Evolutionary conservation across 2,329 filamentous ascomycete genomes (phyloP).

Genomic region (Xylariomycetidae sp.): DNA sequence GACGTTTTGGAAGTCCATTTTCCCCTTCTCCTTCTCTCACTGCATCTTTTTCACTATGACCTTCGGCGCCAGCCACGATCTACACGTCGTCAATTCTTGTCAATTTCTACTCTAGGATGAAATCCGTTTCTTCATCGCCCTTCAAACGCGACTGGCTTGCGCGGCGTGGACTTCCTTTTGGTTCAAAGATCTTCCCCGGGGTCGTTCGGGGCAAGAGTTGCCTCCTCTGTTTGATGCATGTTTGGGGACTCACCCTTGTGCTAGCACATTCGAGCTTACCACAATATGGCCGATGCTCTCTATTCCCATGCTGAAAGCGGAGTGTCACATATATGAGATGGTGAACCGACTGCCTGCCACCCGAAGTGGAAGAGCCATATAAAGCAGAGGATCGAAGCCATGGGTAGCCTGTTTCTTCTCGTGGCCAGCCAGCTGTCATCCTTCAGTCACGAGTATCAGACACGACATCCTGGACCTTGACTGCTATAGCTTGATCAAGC

Average conservation of each 20-base stretch:
- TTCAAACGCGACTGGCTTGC: too few relatives aligned
- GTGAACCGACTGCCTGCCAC: background rate
- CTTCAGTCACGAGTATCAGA: constrained; percentile 4
- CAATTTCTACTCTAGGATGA: constrained; percentile 13
- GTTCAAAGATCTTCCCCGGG: too few relatives aligned
- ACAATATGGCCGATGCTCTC: too few relatives aligned
- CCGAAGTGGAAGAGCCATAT: constrained; percentile 14
- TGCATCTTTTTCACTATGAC: too few relatives aligned
- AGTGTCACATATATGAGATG: too few relatives aligned
- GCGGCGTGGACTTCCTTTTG: too few relatives aligned
- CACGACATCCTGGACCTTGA: constrained; percentile 11
- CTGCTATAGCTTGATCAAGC: constrained; percentile 9
- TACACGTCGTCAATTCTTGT: constrained; percentile 13
- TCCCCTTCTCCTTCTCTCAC: too few relatives aligned
- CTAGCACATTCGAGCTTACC: constrained; percentile 34
- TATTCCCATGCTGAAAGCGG: too few relatives aligned
- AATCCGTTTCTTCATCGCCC: too few relatives aligned
- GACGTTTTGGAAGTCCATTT: too few relatives aligned
- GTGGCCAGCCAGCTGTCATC: constrained; percentile 8
- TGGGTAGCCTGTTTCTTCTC: constrained; percentile 14
- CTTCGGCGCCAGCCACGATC: constrained; percentile 2
- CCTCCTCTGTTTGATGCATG: constrained; percentile 41
- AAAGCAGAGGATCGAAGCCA: constrained; percentile 21
- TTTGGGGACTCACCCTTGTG: constrained; percentile 37
- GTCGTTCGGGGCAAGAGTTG: constrained; percentile 14